Evolutionary conservation across 257 asterid species (phyloP).

Genomic region (Thymus mandschuricus): DNA sequence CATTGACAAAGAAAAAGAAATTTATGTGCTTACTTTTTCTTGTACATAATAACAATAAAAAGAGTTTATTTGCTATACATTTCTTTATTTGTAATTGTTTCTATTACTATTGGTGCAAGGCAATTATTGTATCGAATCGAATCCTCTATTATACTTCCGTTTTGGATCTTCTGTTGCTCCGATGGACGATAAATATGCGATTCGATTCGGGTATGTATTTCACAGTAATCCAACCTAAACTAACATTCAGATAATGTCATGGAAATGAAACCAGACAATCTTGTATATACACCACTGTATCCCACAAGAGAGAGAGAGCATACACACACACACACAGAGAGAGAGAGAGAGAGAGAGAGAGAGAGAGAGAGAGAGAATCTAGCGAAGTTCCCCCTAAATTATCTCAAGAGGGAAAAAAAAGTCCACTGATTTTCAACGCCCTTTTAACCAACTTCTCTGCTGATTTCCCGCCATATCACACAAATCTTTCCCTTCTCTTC

Average conservation of each 20-base stretch:
- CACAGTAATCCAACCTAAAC: too few relatives aligned
- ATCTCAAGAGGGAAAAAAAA: constrained; percentile 27
- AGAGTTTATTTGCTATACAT: background rate
- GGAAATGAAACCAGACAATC: too few relatives aligned
- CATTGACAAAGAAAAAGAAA: background rate
- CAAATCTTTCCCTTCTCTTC: constrained; percentile 4
- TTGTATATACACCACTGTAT: too few relatives aligned
- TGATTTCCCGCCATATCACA: constrained; percentile 42
- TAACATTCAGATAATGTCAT: too few relatives aligned
- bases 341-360: background rate
- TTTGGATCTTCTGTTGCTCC: too few relatives aligned
- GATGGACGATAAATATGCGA: too few relatives aligned
- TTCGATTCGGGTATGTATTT: background rate
- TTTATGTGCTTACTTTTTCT: constrained; percentile 1
- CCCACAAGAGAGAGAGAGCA: background rate
- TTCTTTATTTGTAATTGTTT: background rate
- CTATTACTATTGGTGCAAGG: background rate
- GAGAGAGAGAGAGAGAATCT: background rate
- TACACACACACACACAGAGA: too few relatives aligned
- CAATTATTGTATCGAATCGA: too few relatives aligned
- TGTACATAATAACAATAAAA: background rate
- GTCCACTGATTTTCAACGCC: constrained; percentile 31
- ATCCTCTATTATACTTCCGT: too few relatives aligned
- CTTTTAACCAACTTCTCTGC: constrained; percentile 25
- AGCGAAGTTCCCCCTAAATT: constrained; percentile 23